Evolutionary conservation across 2,329 filamentous ascomycete species (phyloP), one percentile per base, ranked within the genome.

Genomic region (Calonectria fujianensis): DNA sequence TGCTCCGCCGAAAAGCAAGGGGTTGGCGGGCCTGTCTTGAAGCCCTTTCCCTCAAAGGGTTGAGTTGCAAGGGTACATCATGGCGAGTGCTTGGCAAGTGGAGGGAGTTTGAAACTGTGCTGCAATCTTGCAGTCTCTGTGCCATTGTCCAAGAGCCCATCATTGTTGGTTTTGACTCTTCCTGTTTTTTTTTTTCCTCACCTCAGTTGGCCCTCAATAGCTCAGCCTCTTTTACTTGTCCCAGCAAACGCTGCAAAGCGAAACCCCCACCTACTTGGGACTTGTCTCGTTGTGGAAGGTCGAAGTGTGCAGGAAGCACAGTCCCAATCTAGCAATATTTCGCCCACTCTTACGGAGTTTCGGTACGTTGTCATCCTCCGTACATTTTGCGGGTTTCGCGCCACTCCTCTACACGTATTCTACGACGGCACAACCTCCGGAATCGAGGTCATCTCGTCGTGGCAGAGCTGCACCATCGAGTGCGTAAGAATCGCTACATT

Each of bases 241-340:
- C 35, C 16, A 16, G n/a, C 57, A 63, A 63, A n/a, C n/a, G 45
- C 37, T 39, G 14, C 37, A 29, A 14, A 27, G 10, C 7, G 24
- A 63, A 20, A 63, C 1, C 57, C 32, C 35, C 37, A 8, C 24
- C 57, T 61, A 41, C 57, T 41, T 39, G n/a, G 24, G 16, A 37
- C 57, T 63, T 63, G 57, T 27, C 57, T 63, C 8, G 35, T 63
- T 63, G 57, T 29, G 57, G 57, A 63, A 63, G 57, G 57, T 63
- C 57, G 37, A 41, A 63, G 27, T 63, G 7, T 35, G 52, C 52
- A 35, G 52, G 52, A 57, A 57, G 52, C 35, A 18, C n/a, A 29
- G 24, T 63, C 57, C 35, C 4, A 63, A 63, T 63, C 57, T 4
- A 27, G 57, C 57, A 29, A 31, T 27, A 63, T 41, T 5, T 37